Evolutionary conservation across 1,284 basidiomycete genomes (phyloP).

Genomic region (Boletellus sp.): DNA sequence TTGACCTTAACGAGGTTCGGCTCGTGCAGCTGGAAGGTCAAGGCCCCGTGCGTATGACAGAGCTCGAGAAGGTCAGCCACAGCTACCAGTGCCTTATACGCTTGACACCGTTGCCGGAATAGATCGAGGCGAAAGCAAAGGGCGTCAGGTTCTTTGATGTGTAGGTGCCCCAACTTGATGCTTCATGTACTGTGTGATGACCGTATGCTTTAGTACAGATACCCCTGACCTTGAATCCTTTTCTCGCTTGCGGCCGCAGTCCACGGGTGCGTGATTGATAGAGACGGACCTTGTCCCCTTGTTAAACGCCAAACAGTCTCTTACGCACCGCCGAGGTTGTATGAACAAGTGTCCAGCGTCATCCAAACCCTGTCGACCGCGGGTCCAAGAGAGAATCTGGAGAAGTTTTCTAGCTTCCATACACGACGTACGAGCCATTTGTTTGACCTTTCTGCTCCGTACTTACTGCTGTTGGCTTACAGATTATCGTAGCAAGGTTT

Average conservation of each 20-base stretch:
- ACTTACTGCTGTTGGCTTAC: conserved; percentile 22
- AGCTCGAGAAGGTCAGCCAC: conserved; percentile 69
- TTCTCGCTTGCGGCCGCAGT: conserved; percentile 36
- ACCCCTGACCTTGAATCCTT: conserved; percentile 57
- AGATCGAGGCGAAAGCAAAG: conserved; percentile 73
- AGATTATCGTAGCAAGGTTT: conserved; percentile 80
- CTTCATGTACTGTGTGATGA: conserved; percentile 12
- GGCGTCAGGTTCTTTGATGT: conserved; percentile 85
- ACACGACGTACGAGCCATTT: conserved; percentile 55
- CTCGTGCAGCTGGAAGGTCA: conserved; percentile 73
- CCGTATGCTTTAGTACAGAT: conserved; percentile 58
- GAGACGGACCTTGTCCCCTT: not conserved
- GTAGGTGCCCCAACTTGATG: conserved; percentile 41
- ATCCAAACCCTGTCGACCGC: conserved; percentile 64
- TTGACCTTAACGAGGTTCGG: conserved; percentile 70
- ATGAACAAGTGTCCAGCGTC: conserved; percentile 55
- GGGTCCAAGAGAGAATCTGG: conserved; percentile 65
- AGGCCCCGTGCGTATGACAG: conserved; percentile 74
- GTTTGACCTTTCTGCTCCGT: conserved; percentile 22
- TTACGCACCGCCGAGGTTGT: conserved; percentile 58
- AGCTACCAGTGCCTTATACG: not conserved
- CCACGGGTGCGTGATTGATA: conserved; percentile 36
- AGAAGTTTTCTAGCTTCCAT: conserved; percentile 71
- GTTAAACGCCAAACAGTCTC: conserved; percentile 36
- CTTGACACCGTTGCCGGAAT: not conserved